A percentile compares a stretch with the other conserved stretches of the same genome.
phyloP scores from a whole-genome alignment of 768 basidiomycete genomes.

The Boletus patriciae region DNA sequence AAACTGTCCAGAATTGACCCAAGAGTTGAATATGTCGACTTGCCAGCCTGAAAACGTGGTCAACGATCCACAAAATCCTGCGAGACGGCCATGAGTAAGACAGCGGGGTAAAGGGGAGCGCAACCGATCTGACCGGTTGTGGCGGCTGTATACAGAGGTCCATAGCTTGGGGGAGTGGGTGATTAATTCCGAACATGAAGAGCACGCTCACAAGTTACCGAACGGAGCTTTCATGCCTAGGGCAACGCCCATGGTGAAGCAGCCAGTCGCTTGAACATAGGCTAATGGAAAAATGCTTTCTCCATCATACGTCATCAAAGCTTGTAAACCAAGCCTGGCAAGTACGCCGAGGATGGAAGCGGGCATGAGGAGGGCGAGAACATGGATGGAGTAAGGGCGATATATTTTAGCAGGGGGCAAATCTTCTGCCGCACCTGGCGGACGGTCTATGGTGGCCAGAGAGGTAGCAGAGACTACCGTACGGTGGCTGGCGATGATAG shows the following conservation, averaged over 20 bases:
- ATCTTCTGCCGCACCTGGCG: slow-evolving; percentile 36
- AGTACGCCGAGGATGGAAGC: slow-evolving; percentile 85
- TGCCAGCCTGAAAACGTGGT: slow-evolving; percentile 99
- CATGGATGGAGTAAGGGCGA: slow-evolving; percentile 58
- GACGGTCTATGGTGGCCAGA: slow-evolving; percentile 43
- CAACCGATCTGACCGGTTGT: slow-evolving; percentile 66
- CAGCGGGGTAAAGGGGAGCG: not conserved
- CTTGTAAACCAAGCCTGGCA: slow-evolving; percentile 73
- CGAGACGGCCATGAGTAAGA: not conserved
- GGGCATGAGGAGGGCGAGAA: slow-evolving; percentile 73
- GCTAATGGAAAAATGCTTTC: slow-evolving; percentile 76
- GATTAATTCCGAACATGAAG: slow-evolving; percentile 7
- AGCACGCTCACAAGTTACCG: slow-evolving; percentile 62
- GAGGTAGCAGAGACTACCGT: slow-evolving; percentile 37
- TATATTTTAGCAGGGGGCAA: slow-evolving; percentile 39
- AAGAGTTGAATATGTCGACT: slow-evolving; percentile 80
- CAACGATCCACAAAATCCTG: slow-evolving; percentile 92
- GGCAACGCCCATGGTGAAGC: slow-evolving; percentile 86
- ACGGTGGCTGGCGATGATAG: slow-evolving; percentile 36
- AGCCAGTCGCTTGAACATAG: slow-evolving; percentile 86
- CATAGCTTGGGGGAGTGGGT: slow-evolving; percentile 56
- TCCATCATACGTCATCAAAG: slow-evolving; percentile 73
- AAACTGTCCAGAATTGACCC: slow-evolving; percentile 64
- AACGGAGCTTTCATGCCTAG: slow-evolving; percentile 71
- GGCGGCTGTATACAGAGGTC: slow-evolving; percentile 81